These are phyloP conservation scores for Zoysia matrella DNA, from an alignment of 202 grass and related monocot species.

Conservation along the genomic window DNA sequence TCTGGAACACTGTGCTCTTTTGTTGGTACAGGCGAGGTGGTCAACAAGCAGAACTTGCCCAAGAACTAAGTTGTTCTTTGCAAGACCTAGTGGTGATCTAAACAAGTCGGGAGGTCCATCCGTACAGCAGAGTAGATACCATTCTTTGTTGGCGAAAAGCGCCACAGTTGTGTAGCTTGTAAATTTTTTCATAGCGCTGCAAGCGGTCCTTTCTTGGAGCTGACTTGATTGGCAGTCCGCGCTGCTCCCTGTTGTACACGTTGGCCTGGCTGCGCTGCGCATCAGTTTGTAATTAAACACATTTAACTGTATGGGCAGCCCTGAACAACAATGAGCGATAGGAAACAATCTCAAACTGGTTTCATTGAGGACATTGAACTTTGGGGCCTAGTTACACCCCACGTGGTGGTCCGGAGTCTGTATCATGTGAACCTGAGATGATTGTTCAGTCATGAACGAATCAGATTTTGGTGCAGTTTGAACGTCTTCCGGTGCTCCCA, in stretches of 20 bases:
- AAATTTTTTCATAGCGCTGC: constrained; percentile 33
- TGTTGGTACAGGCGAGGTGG: too few species aligned
- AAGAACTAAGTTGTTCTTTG: too few species aligned
- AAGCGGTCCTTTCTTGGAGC: constrained; percentile 10
- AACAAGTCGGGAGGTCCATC: too few species aligned
- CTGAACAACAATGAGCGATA: constrained; percentile 1
- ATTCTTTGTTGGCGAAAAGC: constrained; percentile 50
- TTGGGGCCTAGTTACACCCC: not conserved
- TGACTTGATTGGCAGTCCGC: constrained; percentile 25
- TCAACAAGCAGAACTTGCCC: too few species aligned
- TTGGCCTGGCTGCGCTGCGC: constrained; percentile 45
- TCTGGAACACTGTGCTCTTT: too few species aligned
- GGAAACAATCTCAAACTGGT: not conserved
- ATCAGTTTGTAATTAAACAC: constrained; percentile 58
- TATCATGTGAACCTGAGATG: not conserved
- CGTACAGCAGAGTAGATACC: too few species aligned
- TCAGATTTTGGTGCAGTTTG: not conserved
- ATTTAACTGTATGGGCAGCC: constrained; percentile 34
- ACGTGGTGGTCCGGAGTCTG: not conserved
- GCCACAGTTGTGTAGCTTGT: constrained; percentile 39
- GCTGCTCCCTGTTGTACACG: constrained; percentile 43
- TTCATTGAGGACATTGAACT: not conserved
- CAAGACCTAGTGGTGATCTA: too few species aligned
- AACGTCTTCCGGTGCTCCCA: not conserved
- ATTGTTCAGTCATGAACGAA: not conserved